Percentiles rank a stretch among this genome's conserved stretches.
Evolutionary conservation across 1,284 basidiomycete genomes (phyloP).

Genomic region (Irpex rosettiformis): DNA sequence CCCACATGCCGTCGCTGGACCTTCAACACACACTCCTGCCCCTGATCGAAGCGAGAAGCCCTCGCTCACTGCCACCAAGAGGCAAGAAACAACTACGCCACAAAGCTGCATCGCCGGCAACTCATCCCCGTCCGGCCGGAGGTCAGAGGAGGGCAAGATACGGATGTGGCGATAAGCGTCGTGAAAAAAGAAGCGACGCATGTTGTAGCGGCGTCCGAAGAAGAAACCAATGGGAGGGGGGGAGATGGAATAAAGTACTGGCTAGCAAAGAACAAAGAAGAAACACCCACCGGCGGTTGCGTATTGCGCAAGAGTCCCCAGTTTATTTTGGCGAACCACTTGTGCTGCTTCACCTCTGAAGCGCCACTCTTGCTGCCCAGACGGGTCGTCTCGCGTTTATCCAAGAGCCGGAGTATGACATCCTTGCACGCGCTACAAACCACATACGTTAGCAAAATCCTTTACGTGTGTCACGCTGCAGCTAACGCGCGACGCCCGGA

Average conservation of each 20-base stretch:
- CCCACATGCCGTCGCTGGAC: neutral
- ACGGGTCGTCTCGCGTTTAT: conserved; percentile 90
- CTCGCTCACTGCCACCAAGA: no score
- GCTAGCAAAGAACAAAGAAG: conserved; percentile 6
- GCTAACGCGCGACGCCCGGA: neutral
- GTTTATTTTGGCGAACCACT: conserved; percentile 95
- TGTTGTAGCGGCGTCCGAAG: neutral
- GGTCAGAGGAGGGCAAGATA: neutral
- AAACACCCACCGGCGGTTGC: conserved; percentile 79
- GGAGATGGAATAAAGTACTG: neutral
- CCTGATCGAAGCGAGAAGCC: neutral
- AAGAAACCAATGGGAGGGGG: neutral
- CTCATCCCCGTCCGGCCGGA: neutral
- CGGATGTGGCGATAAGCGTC: neutral
- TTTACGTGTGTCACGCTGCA: neutral
- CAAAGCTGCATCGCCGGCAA: conserved; percentile 2
- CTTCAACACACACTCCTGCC: neutral
- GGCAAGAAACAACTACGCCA: conserved; percentile 6
- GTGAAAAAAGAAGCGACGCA: neutral
- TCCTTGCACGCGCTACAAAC: conserved; percentile 78
- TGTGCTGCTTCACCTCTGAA: conserved; percentile 98
- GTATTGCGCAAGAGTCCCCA: conserved; percentile 96
- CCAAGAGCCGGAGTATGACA: conserved; percentile 82
- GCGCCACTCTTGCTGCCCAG: conserved; percentile 92
- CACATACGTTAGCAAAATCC: neutral